Conservation (phyloP, 1,139 yeast species). For the Lodderomyces oxycetoniae region DNA sequence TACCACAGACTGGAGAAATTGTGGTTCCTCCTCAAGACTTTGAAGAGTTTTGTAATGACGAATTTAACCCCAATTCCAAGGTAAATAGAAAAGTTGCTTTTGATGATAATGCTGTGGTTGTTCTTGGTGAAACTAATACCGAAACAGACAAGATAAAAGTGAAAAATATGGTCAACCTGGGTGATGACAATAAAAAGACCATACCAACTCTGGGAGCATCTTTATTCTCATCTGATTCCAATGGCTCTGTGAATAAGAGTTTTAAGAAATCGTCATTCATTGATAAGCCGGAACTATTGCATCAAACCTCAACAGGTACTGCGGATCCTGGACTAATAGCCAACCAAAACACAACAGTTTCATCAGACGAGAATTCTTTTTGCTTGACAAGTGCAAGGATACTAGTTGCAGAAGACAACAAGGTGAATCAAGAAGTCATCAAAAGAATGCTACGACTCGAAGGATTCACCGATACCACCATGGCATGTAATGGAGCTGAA, state of each 20-base stretch:
- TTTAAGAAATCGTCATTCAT: not conserved
- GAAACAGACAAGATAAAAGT: not conserved
- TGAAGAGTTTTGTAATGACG: slow-evolving; percentile 42
- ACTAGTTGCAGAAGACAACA: slow-evolving; percentile 91
- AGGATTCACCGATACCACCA: slow-evolving; percentile 63
- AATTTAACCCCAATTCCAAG: slow-evolving; percentile 35
- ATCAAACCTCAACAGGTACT: slow-evolving; percentile 7
- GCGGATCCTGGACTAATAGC: slow-evolving; percentile 32
- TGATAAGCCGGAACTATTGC: slow-evolving; percentile 3
- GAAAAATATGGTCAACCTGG: too few relatives aligned
- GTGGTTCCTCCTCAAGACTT: slow-evolving; percentile 35
- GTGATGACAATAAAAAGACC: too few relatives aligned
- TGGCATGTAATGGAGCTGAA: slow-evolving; percentile 86
- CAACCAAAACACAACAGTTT: slow-evolving; percentile 18
- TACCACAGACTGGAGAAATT: slow-evolving; percentile 66
- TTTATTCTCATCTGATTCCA: not conserved
- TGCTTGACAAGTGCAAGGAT: slow-evolving; percentile 47
- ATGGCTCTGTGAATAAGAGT: not conserved
- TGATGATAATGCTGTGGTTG: slow-evolving; percentile 7
- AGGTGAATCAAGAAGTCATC: slow-evolving; percentile 87
- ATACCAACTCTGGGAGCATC: not conserved
- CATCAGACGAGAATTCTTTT: too few relatives aligned
- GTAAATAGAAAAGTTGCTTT: slow-evolving; percentile 38
- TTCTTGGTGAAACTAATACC: not conserved
- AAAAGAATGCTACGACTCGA: slow-evolving; percentile 77